Conservation (phyloP, 495 filamentous ascomycete species). For the Letharia lupina region DNA sequence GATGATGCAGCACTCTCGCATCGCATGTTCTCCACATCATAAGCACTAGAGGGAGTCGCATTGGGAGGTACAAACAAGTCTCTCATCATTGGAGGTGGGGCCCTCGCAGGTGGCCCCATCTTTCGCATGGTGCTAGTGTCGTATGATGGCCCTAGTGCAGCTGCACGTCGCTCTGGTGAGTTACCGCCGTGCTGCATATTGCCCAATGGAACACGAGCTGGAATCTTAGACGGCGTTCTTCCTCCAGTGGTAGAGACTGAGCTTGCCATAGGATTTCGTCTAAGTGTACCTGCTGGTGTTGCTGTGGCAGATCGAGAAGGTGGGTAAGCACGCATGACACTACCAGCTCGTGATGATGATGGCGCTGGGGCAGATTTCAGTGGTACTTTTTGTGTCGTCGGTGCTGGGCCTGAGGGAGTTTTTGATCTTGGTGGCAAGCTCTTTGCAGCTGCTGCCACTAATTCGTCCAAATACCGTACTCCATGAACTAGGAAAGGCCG, state of each 20-base stretch:
- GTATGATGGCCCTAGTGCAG: constrained; percentile 36
- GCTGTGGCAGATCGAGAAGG: constrained; percentile 53
- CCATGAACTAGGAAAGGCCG: constrained; percentile 89
- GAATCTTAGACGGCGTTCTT: constrained; percentile 70
- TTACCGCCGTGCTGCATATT: constrained; percentile 76
- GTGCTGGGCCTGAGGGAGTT: constrained; percentile 60
- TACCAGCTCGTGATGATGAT: constrained; percentile 37
- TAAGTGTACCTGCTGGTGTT: constrained; percentile 54
- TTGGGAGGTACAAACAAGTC: constrained; percentile 61
- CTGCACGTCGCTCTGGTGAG: constrained; percentile 64
- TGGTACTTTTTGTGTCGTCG: constrained; percentile 36
- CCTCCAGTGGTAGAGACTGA: constrained; percentile 32
- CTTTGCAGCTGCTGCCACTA: constrained; percentile 56
- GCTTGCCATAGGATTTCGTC: constrained; percentile 50
- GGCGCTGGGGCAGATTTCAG: constrained; percentile 37
- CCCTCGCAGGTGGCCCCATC: constrained; percentile 50
- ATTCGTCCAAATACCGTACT: constrained; percentile 73
- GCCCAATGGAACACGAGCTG: constrained; percentile 67
- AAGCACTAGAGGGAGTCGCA: constrained; percentile 44
- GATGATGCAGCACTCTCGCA: constrained; percentile 56
- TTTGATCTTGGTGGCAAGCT: constrained; percentile 65
- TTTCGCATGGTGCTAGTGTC: constrained; percentile 50
- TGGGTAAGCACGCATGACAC: constrained; percentile 41
- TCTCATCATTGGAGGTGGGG: constrained; percentile 84
- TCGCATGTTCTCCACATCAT: constrained; percentile 53